phyloP scores from a whole-genome alignment of 2,329 filamentous ascomycete genomes.

The Exutisphaerella laricina region DNA sequence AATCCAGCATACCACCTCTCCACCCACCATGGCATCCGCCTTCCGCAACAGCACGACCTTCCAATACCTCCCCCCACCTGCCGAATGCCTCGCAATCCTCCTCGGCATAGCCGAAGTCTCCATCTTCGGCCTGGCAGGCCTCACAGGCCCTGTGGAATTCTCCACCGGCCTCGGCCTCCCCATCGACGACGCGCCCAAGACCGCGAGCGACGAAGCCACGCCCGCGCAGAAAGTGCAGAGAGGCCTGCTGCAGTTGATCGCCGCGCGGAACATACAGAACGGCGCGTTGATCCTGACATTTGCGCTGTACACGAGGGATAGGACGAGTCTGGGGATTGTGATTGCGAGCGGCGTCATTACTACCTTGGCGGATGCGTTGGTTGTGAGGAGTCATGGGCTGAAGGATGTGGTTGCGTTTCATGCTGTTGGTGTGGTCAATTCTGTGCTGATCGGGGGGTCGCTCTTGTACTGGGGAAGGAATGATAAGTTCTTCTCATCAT shows the following conservation, averaged over 20 bases:
- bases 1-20: not conserved
- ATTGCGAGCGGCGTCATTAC: slow-evolving; percentile 26
- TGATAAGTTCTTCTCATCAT: slow-evolving; percentile 19
- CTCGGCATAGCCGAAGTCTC: slow-evolving; percentile 30
- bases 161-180: slow-evolving; percentile 33
- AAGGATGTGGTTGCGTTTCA: slow-evolving; percentile 26
- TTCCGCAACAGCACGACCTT: slow-evolving; percentile 11
- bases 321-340: slow-evolving; percentile 28
- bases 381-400: slow-evolving; percentile 28
- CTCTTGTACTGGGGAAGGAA: slow-evolving; percentile 29
- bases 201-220: slow-evolving; percentile 2
- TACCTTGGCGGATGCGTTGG: slow-evolving; percentile 28
- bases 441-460: slow-evolving; percentile 24
- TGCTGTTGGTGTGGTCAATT: slow-evolving; percentile 29
- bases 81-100: slow-evolving; percentile 34
- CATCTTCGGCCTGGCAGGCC: slow-evolving; percentile 32
- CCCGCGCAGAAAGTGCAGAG: slow-evolving; percentile 17
- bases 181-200: slow-evolving; percentile 17
- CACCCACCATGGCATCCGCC: slow-evolving; percentile 15
- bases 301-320: slow-evolving; percentile 29
- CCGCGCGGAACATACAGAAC: slow-evolving; percentile 31
- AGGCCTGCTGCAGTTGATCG: slow-evolving; percentile 27
- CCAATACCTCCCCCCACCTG: slow-evolving; percentile 30
- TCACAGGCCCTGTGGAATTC: slow-evolving; percentile 32
- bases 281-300: slow-evolving; percentile 30